Base-by-base conservation (phyloP, 768 basidiomycete genomes). In the Hydnum rufescens region DNA sequence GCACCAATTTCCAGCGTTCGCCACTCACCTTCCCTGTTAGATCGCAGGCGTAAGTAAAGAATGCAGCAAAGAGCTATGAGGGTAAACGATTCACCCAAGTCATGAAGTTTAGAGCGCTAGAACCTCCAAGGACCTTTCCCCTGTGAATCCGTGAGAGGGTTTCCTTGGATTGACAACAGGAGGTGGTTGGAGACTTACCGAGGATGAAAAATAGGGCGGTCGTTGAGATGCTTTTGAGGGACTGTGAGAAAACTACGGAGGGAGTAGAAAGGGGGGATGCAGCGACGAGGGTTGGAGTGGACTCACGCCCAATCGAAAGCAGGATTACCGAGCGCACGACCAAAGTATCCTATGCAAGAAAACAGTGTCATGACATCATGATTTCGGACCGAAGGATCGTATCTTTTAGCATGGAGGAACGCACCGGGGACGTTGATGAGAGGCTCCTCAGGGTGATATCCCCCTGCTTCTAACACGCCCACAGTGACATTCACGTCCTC, bases 51-150 rank as follows among this genome's bases (percentile, higher is more conserved):
- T 52, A 25, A 39, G 13, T 39, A 8, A 13, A 13, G 13, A 39
- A 22, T 13, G 36, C 22, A 25, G 13, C 51, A 4, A 52, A 42
- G 19, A 22, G 48, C 23, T 50, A 6, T 4, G 32, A n/a, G 5
- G 23, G 1, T 16, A n/a, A 29, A 54, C 52, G 47, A 49, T 54
- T 55, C n/a, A 32, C 55, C 55, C 44, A 49, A 6, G 55, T 55
- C 55, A 56, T 56, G 1, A 51, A 49, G 39, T 56, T 56, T 8
- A 56, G 18, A n/a, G 52, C 34, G n/a, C 39, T 44, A 19, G 55
- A 55, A 19, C 55, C 55, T 13, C 55, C 55, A 18, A 56, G 31
- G 8, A 50, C 34, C 36, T 56, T 56, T 5, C 55, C 55, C n/a
- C 55, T 50, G 30, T 13, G 8, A 39, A 39, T 39, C 19, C 8